Conservation (phyloP, 2,329 filamentous ascomycete genomes). For the Mariannaea elegans region DNA sequence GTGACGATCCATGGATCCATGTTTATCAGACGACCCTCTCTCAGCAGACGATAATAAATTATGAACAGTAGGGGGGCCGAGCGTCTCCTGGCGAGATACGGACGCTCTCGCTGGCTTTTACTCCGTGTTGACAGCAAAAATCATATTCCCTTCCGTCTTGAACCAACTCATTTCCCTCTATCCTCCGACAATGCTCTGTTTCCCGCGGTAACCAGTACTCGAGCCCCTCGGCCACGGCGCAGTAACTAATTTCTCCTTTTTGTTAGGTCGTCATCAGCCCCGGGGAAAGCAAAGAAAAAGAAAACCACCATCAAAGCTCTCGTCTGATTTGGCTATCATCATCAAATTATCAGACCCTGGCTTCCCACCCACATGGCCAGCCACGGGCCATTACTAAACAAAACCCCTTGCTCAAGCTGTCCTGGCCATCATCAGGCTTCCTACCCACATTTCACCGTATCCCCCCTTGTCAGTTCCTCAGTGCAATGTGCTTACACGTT, state of each 20-base stretch:
- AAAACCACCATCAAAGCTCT: not conserved
- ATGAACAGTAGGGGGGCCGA: not conserved
- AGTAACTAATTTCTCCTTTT: conserved; percentile 5
- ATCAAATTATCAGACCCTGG: conserved; percentile 9
- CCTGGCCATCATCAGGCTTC: conserved; percentile 1
- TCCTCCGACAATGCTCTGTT: not conserved
- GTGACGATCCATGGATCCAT: conserved; percentile 39
- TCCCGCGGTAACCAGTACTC: not conserved
- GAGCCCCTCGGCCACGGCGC: not conserved
- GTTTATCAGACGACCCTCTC: conserved; percentile 37
- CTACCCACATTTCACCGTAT: conserved; percentile 12
- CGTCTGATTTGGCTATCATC: not conserved
- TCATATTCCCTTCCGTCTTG: conserved; percentile 8
- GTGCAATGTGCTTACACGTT: conserved; percentile 28
- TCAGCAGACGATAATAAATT: not conserved
- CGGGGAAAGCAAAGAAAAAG: not conserved
- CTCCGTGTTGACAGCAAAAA: conserved; percentile 1
- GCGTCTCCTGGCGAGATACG: not conserved
- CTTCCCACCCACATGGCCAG: conserved; percentile 13
- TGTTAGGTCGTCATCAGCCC: not conserved
- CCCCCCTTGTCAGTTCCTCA: conserved; percentile 15
- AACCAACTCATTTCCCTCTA: conserved; percentile 5
- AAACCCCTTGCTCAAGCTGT: conserved; percentile 10
- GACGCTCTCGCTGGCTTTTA: not conserved
- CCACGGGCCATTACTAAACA: conserved; percentile 16